phyloP scores from a whole-genome alignment of 441 rosid species.

The Flueggea neowawraea region DNA sequence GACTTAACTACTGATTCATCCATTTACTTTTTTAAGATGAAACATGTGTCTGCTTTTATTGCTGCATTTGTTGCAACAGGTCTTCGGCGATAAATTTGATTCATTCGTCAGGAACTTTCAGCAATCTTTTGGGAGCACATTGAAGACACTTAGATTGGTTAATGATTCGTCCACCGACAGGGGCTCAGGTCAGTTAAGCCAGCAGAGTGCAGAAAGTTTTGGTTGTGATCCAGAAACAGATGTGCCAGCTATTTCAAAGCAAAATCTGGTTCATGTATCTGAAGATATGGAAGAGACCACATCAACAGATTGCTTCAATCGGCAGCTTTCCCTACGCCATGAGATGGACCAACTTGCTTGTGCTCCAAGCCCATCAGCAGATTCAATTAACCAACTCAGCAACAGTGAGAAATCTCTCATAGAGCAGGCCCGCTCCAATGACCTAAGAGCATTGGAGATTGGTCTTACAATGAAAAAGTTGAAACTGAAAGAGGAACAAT shows the following conservation, averaged over 20 bases:
- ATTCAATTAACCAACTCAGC: constrained; percentile 17
- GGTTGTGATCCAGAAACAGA: constrained; percentile 16
- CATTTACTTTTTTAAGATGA: constrained; percentile 26
- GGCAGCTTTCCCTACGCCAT: constrained; percentile 35
- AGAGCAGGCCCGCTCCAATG: constrained; percentile 75
- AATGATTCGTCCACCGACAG: constrained; percentile 40
- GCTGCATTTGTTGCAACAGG: constrained; percentile 42
- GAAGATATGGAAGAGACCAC: constrained; percentile 42
- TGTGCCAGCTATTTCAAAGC: constrained; percentile 11
- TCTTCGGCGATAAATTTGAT: constrained; percentile 66
- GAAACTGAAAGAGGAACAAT: constrained; percentile 48
- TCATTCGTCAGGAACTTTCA: constrained; percentile 68
- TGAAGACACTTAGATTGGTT: constrained; percentile 72
- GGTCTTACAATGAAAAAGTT: constrained; percentile 48
- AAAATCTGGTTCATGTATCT: constrained; percentile 12
- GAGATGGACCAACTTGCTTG: constrained; percentile 33
- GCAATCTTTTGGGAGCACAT: constrained; percentile 78
- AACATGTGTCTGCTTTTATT: constrained; percentile 13
- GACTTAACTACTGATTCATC: constrained; percentile 31
- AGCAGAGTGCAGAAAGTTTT: constrained; percentile 23
- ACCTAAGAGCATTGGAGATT: constrained; percentile 70
- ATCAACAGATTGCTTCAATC: constrained; percentile 20
- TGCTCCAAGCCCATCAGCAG: constrained; percentile 24
- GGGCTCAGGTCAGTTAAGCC: constrained; percentile 15
- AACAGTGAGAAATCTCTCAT: constrained; percentile 45